A percentile compares a stretch with the other conserved stretches of the same genome.
phyloP scores from a whole-genome alignment of 2,329 filamentous ascomycete genomes.

The Talaromyces amestolkiae region DNA sequence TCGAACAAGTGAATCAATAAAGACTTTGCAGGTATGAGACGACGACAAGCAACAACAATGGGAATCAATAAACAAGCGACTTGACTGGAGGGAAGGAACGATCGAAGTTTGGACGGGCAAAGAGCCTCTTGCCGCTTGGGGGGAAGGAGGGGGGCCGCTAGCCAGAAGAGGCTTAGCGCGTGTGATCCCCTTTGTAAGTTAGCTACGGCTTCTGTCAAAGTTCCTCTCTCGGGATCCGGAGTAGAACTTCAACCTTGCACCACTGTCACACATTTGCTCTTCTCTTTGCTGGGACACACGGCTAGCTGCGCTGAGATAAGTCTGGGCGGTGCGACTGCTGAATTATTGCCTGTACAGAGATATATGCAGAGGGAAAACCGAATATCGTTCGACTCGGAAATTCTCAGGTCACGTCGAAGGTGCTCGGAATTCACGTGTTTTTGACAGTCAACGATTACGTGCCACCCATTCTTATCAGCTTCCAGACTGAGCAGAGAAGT shows the following conservation, averaged over 20 bases:
- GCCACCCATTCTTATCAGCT: neutral
- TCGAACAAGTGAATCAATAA: neutral
- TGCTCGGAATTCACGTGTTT: neutral
- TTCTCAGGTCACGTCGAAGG: neutral
- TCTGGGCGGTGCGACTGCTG: neutral
- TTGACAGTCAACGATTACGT: neutral
- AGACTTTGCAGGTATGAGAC: neutral
- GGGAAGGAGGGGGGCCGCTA: constrained; percentile 24
- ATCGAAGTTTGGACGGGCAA: constrained; percentile 27
- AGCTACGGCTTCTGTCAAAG: neutral
- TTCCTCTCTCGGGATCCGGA: neutral
- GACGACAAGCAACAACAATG: constrained; percentile 4
- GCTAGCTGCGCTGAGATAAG: neutral
- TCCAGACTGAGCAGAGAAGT: neutral
- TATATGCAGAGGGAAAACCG: neutral
- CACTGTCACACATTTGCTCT: neutral
- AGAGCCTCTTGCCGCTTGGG: constrained; percentile 26
- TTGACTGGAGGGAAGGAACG: constrained; percentile 18
- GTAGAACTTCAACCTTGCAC: neutral
- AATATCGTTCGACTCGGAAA: neutral
- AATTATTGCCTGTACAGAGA: neutral
- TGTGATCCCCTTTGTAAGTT: neutral
- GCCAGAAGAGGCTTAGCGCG: constrained; percentile 14
- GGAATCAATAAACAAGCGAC: constrained; percentile 5
- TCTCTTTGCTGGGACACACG: neutral